Evolutionary conservation across 768 basidiomycete species (phyloP), one percentile per base, ranked within the genome.

Genomic region (Trametes cinnabarina): DNA sequence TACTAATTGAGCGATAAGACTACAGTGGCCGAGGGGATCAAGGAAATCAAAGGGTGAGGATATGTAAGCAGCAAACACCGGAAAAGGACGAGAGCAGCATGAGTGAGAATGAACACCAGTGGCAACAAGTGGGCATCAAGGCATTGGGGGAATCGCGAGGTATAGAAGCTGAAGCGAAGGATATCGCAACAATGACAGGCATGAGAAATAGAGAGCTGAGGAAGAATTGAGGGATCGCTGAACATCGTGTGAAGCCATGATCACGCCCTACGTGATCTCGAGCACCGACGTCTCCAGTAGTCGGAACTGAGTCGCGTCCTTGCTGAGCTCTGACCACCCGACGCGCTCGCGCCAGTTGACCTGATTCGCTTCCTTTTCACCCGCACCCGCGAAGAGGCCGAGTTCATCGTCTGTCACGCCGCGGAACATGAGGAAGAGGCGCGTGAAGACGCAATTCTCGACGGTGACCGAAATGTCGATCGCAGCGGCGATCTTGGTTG

Each of bases 361-460:
- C 10, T 77, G 73, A 60, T 90, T 89, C 28, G 91, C 92, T 69
- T 92, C 92, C 72, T 93, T 93, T 74, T 92, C 92, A 11, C 92
- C 90, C 2, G 90, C 84, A 19, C 83, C 86, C 5, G 84, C 82
- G 69, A 92, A 92, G 39, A 83, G 69, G 19, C 82, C 82, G 55
- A 90, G 74, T 61, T 94, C 92, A 55, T 93, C 92, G 61, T 93
- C 91, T 19, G 79, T 81, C 30, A 94, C 72, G 0, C 92, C 92
- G 23, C 92, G 85, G 74, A 87, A 92, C 71, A 94, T 91, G 57
- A 94, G 80, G 77, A 94, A 94, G 22, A 94, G 74, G 28, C 92
- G 85, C 8, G 88, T 93, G 70, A 91, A 92, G 57, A 88, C 76
- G 67, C 90, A 92, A 22, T 87, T 85, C 50, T 92, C 88, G 11